These are phyloP conservation scores for Adansonia digitata DNA, from an alignment of 345 rosid species.

Conservation along the genomic window DNA sequence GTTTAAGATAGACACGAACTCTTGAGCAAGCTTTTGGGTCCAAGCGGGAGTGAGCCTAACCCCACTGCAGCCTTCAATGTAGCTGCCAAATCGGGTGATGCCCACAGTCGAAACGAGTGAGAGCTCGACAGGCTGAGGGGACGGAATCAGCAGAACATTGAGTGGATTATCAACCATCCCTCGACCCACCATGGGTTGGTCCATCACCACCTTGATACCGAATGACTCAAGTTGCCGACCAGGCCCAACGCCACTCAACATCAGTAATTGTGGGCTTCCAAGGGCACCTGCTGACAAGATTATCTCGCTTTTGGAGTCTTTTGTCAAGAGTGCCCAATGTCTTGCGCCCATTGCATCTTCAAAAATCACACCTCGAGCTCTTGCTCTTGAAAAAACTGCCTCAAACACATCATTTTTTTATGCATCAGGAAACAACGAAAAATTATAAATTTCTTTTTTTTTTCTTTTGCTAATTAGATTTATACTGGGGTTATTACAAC, in stretches of 20 bases:
- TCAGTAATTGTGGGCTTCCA: slow-evolving; percentile 78
- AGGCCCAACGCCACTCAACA: slow-evolving; percentile 87
- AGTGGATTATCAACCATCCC: slow-evolving; percentile 82
- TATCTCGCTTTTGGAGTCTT: slow-evolving; percentile 43
- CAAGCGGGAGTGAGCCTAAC: slow-evolving; percentile 39
- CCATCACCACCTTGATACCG: slow-evolving; percentile 43
- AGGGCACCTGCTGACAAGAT: slow-evolving; percentile 73
- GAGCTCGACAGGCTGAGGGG: slow-evolving; percentile 64
- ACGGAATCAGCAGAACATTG: slow-evolving; percentile 63
- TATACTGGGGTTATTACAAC: too few relatives aligned
- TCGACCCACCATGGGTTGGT: slow-evolving; percentile 75
- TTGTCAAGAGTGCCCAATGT: slow-evolving; percentile 41
- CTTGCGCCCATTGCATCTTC: slow-evolving; percentile 39
- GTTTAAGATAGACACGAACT: slow-evolving; percentile 28
- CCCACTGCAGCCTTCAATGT: slow-evolving; percentile 71
- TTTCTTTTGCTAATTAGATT: not conserved
- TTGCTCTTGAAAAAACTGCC: slow-evolving; percentile 36
- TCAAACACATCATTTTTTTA: not conserved
- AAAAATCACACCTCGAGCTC: slow-evolving; percentile 64
- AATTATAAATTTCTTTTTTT: not conserved
- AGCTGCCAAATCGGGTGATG: slow-evolving; percentile 48
- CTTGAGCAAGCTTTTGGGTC: slow-evolving; percentile 30
- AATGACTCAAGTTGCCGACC: slow-evolving; percentile 42
- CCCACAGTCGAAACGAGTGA: slow-evolving; percentile 80
- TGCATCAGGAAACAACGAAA: not conserved